Conservation (phyloP, 2,329 filamentous ascomycete species). For the Monilinia vaccinii-corymbosi region DNA sequence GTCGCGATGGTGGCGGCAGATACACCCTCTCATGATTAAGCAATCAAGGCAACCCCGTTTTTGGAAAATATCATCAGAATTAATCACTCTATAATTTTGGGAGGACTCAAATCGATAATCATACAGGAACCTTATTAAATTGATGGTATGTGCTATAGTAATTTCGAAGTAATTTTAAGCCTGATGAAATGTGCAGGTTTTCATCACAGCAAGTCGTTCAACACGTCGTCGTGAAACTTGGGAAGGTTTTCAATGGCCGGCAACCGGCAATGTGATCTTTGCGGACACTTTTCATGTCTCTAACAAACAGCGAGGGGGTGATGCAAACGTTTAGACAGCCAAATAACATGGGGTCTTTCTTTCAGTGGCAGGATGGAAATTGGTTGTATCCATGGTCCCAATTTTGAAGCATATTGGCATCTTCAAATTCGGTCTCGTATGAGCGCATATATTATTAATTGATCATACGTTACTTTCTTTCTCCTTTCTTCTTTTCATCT, state of each 20-base stretch:
- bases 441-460: not conserved
- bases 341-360: not conserved
- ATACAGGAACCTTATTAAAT: not conserved
- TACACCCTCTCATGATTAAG: not conserved
- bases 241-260: not conserved
- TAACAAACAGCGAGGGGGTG: not conserved
- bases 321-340: not conserved
- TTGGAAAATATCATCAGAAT: not conserved
- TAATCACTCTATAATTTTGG: not conserved
- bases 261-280: not conserved
- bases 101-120: not conserved
- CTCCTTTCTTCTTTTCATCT: not conserved
- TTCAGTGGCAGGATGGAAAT: not conserved
- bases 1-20: conserved; percentile 2
- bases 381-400: not conserved
- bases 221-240: not conserved
- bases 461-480: not conserved
- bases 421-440: not conserved
- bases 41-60: too few relatives aligned
- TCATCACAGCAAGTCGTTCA: not conserved
- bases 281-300: not conserved
- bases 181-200: not conserved
- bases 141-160: conserved; percentile 1
- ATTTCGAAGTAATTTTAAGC: not conserved
- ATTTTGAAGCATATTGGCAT: not conserved